Base-by-base conservation (phyloP, 2,329 filamentous ascomycete genomes). In the Stachybotrys elegans region DNA sequence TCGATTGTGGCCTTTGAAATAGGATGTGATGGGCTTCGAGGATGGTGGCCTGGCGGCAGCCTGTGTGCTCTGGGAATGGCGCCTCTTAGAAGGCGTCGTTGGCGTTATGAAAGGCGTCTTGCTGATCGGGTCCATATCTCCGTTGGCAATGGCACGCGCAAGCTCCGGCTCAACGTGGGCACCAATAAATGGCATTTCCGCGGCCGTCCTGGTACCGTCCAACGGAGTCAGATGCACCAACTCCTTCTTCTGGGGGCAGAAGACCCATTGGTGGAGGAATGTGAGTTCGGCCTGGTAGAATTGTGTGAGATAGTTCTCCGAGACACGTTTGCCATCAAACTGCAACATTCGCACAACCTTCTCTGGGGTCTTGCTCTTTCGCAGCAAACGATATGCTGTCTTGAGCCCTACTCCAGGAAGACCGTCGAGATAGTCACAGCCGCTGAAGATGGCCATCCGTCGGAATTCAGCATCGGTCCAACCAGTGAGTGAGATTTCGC, bases 401-500 rank as follows among this genome's bases (percentile, higher is more conserved):
- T 96, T 97, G 44, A 98, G 66, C 0, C 93, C 93, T 65, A 98
- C 81, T 41, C 86, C 86, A 45, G 81, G 84, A 49, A 98, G 87
- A 46, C 86, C 86, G 3, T 84, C 73, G n/a, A 97, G 76, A 62
- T 98, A 98, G 61, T 98, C 93, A 61, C 93, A 98, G 7, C 93
- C 93, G 60, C 90, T 95, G 47, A 98, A 69, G 53, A 98, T 98
- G 32, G 91, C 89, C 93, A 98, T 98, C 43, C 83, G 83, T 47
- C 93, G 81, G 57, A 98, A 98, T 53, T 96, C 88, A 9, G 76
- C 74, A 62, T 97, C 92, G 2, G 88, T 86, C 92, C 92, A 98
- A 7, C 91, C 92, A 4, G 89, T 85, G 32, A 98, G 69, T 43
- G 86, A 95, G 40, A 97, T 78, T 52, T 96, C 93, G 40, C 87